A percentile compares a stretch with the other conserved stretches of the same genome.
Conservation (phyloP, 352 stramenopile genomes). For the Phytopythium helicoides region DNA sequence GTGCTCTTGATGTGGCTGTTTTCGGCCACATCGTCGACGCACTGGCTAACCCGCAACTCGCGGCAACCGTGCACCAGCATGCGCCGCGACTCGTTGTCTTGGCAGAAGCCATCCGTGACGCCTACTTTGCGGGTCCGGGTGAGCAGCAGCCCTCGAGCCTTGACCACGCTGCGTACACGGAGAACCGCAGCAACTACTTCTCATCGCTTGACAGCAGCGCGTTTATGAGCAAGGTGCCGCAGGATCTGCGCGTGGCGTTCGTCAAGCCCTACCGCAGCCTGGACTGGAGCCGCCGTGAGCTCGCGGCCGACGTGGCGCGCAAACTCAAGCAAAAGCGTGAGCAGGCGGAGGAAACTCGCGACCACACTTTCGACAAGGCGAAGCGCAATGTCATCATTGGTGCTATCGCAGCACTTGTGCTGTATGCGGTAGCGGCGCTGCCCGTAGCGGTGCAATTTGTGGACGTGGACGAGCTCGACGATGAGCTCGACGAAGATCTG, state of each 20-base stretch:
- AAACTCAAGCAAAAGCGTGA: slow-evolving; percentile 37
- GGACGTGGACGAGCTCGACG: slow-evolving; percentile 38
- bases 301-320: slow-evolving; percentile 48
- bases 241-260: slow-evolving; percentile 61
- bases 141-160: slow-evolving; percentile 35
- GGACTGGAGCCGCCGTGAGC: slow-evolving; percentile 78
- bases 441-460: slow-evolving; percentile 55
- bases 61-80: slow-evolving; percentile 68
- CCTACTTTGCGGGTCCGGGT: slow-evolving; percentile 52
- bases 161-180: slow-evolving; percentile 44
- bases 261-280: slow-evolving; percentile 78
- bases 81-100: slow-evolving; percentile 71
- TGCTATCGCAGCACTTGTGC: slow-evolving; percentile 55
- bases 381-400: slow-evolving; percentile 81
- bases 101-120: slow-evolving; percentile 66
- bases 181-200: slow-evolving; percentile 81
- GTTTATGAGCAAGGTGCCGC: slow-evolving; percentile 74
- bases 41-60: slow-evolving; percentile 69
- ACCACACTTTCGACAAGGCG: slow-evolving; percentile 58
- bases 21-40: slow-evolving; percentile 85
- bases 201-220: slow-evolving; percentile 27
- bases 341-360: slow-evolving; percentile 15
- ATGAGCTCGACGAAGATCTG: slow-evolving; percentile 25
- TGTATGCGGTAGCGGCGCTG: slow-evolving; percentile 72
- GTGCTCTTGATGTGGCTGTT: slow-evolving; percentile 72